Evolutionary conservation across 345 rosid species (phyloP).

Genomic region (Pelargonium nanum): DNA sequence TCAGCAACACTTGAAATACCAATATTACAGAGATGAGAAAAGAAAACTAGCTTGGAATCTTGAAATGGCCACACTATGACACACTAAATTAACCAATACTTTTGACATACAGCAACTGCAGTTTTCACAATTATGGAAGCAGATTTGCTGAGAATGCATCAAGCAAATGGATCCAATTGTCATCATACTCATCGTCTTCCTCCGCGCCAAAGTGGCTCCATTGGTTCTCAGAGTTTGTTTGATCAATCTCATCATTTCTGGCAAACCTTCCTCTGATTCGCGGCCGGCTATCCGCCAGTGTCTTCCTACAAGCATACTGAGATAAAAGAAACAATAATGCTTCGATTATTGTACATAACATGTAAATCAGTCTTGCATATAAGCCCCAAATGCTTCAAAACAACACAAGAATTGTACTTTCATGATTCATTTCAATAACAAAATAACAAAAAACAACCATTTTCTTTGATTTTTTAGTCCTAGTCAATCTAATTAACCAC

Average conservation of each 20-base stretch:
- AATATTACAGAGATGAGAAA: no score
- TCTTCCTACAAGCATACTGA: slow-evolving; percentile 79
- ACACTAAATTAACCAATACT: background rate
- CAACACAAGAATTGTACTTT: background rate
- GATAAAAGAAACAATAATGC: background rate
- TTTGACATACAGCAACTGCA: background rate
- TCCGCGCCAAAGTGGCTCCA: slow-evolving; percentile 26
- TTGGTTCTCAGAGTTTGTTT: slow-evolving; percentile 30
- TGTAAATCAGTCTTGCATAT: no score
- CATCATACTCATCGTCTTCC: slow-evolving; percentile 37
- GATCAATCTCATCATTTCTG: slow-evolving; percentile 57
- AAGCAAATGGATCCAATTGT: slow-evolving; percentile 53
- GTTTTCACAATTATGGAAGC: slow-evolving; percentile 19
- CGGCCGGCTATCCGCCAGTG: slow-evolving; percentile 78
- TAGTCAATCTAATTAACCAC: no score
- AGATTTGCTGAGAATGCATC: slow-evolving; percentile 45
- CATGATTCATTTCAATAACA: no score
- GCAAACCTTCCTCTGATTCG: slow-evolving; percentile 79
- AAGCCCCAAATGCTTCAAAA: background rate
- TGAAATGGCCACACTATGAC: slow-evolving; percentile 7
- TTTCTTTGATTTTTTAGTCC: no score
- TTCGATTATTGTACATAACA: background rate
- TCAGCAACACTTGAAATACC: background rate
- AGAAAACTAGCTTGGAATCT: no score
- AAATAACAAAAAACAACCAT: background rate